Percentiles rank a stretch among this genome's conserved stretches.
phyloP scores from a whole-genome alignment of 768 basidiomycete species.

The Mycena metata region DNA sequence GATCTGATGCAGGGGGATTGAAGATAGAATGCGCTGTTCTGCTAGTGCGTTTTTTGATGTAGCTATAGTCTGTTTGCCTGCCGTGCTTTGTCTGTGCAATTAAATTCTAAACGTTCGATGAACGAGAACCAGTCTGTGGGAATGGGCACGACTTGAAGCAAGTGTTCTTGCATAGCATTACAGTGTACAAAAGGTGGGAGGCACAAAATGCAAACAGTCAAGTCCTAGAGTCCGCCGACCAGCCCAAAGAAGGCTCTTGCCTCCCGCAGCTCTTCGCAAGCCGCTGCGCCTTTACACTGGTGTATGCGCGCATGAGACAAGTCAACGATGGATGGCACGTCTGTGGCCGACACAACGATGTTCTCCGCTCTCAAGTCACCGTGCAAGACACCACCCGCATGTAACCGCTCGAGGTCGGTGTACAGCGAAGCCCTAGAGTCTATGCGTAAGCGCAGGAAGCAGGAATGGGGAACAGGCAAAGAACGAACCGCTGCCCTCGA shows the following conservation, averaged over 20 bases:
- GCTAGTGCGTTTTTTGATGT: too few species aligned
- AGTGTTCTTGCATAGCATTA: too few species aligned
- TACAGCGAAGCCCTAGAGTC: slow-evolving; percentile 13
- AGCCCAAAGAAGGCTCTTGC: neutral
- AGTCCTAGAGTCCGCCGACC: neutral
- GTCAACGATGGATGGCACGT: slow-evolving; percentile 20
- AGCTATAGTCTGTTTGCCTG: too few species aligned
- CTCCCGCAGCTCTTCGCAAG: slow-evolving; percentile 21
- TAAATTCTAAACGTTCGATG: too few species aligned
- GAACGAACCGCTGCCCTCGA: slow-evolving; percentile 17
- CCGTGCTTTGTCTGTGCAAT: too few species aligned
- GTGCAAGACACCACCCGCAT: slow-evolving; percentile 14
- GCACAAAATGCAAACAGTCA: too few species aligned
- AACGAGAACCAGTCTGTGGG: too few species aligned
- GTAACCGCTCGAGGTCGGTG: neutral
- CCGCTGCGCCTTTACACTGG: neutral
- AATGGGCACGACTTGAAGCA: too few species aligned
- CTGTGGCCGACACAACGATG: slow-evolving; percentile 19
- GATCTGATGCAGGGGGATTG: slow-evolving; percentile 31
- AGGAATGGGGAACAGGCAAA: neutral
- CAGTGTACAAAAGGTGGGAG: too few species aligned
- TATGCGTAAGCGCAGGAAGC: too few species aligned
- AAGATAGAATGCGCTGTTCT: neutral
- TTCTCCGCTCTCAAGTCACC: slow-evolving; percentile 28
- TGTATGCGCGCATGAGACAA: slow-evolving; percentile 28